These are phyloP conservation scores for Coniella vitis DNA, from an alignment of 2,329 filamentous ascomycete genomes.

Conservation along the genomic window DNA sequence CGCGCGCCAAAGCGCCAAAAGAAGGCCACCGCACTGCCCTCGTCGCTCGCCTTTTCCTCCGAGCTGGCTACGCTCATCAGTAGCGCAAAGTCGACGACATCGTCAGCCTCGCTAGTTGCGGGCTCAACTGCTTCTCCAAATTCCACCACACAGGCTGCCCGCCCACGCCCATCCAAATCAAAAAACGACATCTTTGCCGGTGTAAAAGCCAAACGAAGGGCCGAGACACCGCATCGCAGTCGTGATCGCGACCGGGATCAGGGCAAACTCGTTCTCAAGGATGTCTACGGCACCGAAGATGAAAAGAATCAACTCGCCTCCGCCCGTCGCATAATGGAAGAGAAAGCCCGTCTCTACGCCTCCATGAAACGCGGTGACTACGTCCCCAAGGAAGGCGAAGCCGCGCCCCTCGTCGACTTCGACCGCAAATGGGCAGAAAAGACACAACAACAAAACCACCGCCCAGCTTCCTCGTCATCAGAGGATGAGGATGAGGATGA, in stretches of 20 bases:
- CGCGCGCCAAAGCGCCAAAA: conserved; percentile 61
- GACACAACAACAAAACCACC: conserved; percentile 61
- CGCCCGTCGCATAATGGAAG: conserved; percentile 75
- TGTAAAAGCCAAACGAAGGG: conserved; percentile 35
- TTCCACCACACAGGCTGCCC: conserved; percentile 33
- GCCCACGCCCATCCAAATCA: conserved; percentile 45
- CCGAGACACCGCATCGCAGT: conserved; percentile 42
- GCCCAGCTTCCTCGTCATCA: background rate
- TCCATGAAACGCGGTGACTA: conserved; percentile 88
- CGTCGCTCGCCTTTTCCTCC: conserved; percentile 78
- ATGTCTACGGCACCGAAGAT: conserved; percentile 49
- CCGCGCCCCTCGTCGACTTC: conserved; percentile 77
- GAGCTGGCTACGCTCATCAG: conserved; percentile 78
- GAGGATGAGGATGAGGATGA: conserved; percentile 34
- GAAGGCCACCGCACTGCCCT: conserved; percentile 64
- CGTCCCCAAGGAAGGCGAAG: conserved; percentile 57
- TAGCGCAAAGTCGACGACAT: conserved; percentile 34
- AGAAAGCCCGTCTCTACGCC: conserved; percentile 82
- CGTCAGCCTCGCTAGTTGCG: conserved; percentile 19
- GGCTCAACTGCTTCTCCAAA: conserved; percentile 21
- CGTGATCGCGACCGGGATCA: conserved; percentile 44
- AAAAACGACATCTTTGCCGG: conserved; percentile 65
- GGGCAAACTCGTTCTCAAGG: conserved; percentile 40
- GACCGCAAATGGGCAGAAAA: conserved; percentile 89
- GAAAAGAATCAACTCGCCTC: conserved; percentile 63